Evolutionary conservation across 139 green algal genomes (phyloP), one percentile per base, ranked within the genome.

Genomic region (Chlorokybus atmophyticus): DNA sequence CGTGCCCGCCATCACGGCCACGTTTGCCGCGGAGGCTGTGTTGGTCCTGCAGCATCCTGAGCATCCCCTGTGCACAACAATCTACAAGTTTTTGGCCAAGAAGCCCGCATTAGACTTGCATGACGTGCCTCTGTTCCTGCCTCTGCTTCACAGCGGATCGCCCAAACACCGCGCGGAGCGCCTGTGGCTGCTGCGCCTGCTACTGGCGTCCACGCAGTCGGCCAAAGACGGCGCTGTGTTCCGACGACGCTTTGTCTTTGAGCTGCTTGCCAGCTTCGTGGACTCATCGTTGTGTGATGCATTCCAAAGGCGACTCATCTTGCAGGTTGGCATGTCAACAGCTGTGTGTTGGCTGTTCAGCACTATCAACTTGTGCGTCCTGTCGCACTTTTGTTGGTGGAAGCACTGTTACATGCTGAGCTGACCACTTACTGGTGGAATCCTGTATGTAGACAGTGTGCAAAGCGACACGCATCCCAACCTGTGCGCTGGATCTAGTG

Each of bases 151-250:
- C 47, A 49, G 47, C 24, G 59, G 70, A 24, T 29, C 41, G n/a
- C 57, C 57, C 17, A 67, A 39, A 17, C 29, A 69, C 40, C 26
- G 38, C 1, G 55, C 50, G 1, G 66, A 86, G 64, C 66, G 66
- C 55, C 25, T 28, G 32, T 88, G 78, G 78, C 31, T 81, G 52
- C 55, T 85, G 59, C 59, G 55, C 47, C 59, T 88, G 62, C 65
- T 88, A 62, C 66, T 62, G 17, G 58, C 63, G 38, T 78, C 73
- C 14, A 55, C 80, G 25, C 24, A 14, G 10, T 55, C 38, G 27
- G 3, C 42, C 1, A 14, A 49, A 1, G 74, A 79, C 29, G 68
- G 52, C 0, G 3, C 5, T 0, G 35, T 81, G 7, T 78, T 69
- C 56, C 29, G 32, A 2, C 49, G 53, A 1, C 32, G 31, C 24